phyloP scores from a whole-genome alignment of 306 rosid genomes.

The Parietaria judaica region DNA sequence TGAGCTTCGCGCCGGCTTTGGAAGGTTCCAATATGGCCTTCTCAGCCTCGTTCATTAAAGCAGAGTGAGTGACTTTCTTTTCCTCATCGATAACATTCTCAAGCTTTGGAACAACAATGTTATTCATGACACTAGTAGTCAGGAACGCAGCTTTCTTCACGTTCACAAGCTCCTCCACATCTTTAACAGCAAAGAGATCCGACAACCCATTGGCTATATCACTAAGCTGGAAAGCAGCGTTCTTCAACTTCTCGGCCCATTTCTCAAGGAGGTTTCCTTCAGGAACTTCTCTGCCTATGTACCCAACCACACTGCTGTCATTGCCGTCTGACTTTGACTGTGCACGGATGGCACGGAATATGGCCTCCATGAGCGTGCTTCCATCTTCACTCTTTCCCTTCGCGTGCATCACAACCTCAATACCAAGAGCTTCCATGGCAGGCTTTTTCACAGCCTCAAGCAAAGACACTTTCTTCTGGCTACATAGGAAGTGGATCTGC shows the following conservation, averaged over 20 bases:
- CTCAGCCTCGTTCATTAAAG: slow-evolving; percentile 91
- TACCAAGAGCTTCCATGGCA: slow-evolving; percentile 65
- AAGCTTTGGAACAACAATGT: slow-evolving; percentile 72
- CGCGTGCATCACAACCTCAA: slow-evolving; percentile 68
- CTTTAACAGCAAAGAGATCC: slow-evolving; percentile 55
- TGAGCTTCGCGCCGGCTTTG: slow-evolving; percentile 61
- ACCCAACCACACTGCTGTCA: slow-evolving; percentile 54
- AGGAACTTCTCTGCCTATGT: slow-evolving; percentile 72
- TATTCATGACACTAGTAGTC: slow-evolving; percentile 68
- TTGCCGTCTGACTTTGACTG: slow-evolving; percentile 51
- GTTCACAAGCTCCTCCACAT: slow-evolving; percentile 56
- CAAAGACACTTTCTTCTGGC: slow-evolving; percentile 80
- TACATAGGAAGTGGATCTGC: slow-evolving; percentile 76
- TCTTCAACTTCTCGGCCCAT: slow-evolving; percentile 69
- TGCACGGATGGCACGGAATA: slow-evolving; percentile 49
- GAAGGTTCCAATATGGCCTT: slow-evolving; percentile 74
- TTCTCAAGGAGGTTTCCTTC: slow-evolving; percentile 73
- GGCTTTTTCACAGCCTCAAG: slow-evolving; percentile 58
- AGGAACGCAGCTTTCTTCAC: slow-evolving; percentile 77
- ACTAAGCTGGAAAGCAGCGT: slow-evolving; percentile 34
- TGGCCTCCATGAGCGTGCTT: slow-evolving; percentile 52
- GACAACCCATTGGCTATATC: slow-evolving; percentile 82
- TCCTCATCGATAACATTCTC: slow-evolving; percentile 92
- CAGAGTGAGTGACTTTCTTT: slow-evolving; percentile 70
- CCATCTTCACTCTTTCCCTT: slow-evolving; percentile 82